Evolutionary conservation across 331 rosid genomes (phyloP).

Genomic region (Cydonia oblonga): DNA sequence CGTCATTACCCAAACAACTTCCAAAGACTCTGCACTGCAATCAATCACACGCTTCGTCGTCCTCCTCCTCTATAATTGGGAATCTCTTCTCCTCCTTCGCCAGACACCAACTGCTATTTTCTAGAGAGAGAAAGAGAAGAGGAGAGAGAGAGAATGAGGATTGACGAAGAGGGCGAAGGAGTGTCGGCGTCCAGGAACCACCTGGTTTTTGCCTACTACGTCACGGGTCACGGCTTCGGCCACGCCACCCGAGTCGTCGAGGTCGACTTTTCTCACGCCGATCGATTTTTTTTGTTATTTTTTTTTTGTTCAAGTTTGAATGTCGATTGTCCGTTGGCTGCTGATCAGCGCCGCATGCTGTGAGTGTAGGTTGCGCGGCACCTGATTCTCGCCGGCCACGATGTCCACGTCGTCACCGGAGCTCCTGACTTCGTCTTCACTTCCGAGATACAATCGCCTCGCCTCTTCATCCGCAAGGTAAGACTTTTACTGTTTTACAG

Average conservation of each 20-base stretch:
- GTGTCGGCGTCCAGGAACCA: conserved; percentile 71
- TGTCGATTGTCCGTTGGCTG: background rate
- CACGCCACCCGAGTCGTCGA: conserved; percentile 93
- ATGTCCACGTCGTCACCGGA: conserved; percentile 88
- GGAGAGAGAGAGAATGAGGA: conserved; percentile 37
- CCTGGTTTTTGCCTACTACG: conserved; percentile 78
- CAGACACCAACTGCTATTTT: background rate
- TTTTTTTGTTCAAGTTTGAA: too few species aligned
- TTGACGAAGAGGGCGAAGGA: conserved; percentile 45
- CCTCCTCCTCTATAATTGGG: background rate
- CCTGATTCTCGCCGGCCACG: conserved; percentile 80
- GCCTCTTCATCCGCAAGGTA: conserved; percentile 80
- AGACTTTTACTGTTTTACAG: background rate
- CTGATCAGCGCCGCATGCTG: background rate
- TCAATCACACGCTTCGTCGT: too few species aligned
- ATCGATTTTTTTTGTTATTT: too few species aligned
- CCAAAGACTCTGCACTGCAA: background rate
- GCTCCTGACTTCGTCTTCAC: conserved; percentile 96
- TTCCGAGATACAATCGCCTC: conserved; percentile 63
- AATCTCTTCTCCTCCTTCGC: background rate
- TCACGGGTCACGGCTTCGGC: conserved; percentile 96
- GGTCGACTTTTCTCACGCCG: conserved; percentile 26
- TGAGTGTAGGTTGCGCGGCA: conserved; percentile 64
- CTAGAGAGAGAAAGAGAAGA: background rate
- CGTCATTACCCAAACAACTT: background rate